phyloP scores from a whole-genome alignment of 805 yeast species.

The Ogataea nakhonphanomensis region DNA sequence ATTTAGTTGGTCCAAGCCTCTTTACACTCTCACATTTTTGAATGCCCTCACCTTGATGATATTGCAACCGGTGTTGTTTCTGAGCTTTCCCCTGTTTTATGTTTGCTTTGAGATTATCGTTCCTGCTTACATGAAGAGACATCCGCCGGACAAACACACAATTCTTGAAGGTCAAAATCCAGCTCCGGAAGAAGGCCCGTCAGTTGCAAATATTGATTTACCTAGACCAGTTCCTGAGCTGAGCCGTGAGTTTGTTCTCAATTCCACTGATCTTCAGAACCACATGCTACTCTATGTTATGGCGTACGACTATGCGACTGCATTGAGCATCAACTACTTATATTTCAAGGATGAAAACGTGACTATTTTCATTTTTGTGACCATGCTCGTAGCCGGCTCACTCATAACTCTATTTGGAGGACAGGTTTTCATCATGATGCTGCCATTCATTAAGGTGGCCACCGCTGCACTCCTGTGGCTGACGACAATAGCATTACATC shows the following conservation, averaged over 20 bases:
- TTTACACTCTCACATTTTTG: slow-evolving; percentile 56
- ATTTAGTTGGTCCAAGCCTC: slow-evolving; percentile 62
- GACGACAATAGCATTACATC: slow-evolving; percentile 45
- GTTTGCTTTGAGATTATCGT: slow-evolving; percentile 55
- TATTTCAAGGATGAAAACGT: slow-evolving; percentile 61
- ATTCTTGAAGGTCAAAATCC: slow-evolving; percentile 36
- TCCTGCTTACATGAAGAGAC: slow-evolving; percentile 60
- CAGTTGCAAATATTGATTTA: slow-evolving; percentile 43
- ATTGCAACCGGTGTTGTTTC: slow-evolving; percentile 55
- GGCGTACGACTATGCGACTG: slow-evolving; percentile 54
- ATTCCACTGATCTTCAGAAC: slow-evolving; percentile 81
- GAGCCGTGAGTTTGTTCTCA: slow-evolving; percentile 71
- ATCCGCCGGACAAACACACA: slow-evolving; percentile 55
- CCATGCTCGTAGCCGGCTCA: slow-evolving; percentile 17
- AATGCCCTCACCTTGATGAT: slow-evolving; percentile 36
- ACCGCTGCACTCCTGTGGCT: slow-evolving; percentile 50
- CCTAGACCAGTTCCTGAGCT: slow-evolving; percentile 77
- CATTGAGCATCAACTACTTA: slow-evolving; percentile 51
- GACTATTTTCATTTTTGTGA: slow-evolving; percentile 50
- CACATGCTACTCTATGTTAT: slow-evolving; percentile 65
- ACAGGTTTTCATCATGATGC: slow-evolving; percentile 12
- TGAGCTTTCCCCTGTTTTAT: slow-evolving; percentile 53
- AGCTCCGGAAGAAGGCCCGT: slow-evolving; percentile 49
- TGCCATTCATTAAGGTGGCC: slow-evolving; percentile 31
- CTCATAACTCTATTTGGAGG: slow-evolving; percentile 30